Evolutionary conservation across 2,329 filamentous ascomycete genomes (phyloP), one percentile per base, ranked within the genome.

Genomic region (Colletotrichum sp.): DNA sequence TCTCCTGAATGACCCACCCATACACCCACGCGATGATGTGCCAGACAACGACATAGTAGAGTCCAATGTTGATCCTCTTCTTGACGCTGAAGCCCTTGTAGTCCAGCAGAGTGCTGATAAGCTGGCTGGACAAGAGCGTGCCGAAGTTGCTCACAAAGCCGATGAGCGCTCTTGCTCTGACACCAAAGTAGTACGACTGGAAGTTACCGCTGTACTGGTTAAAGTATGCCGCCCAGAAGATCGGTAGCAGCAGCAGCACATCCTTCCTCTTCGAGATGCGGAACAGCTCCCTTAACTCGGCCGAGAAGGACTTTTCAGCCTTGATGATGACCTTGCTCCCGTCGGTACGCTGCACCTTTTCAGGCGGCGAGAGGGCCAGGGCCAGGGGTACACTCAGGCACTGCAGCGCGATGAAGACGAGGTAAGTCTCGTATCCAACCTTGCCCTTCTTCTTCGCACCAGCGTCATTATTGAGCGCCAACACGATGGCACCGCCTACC

Each of bases 11-110:
- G 7, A 90, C 86, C 89, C 88, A 90, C 13, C 82, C 88, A 75
- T 90, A 90, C 4, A 86, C 81, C 88, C 89, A 91, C 2, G 88
- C 85, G 25, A 87, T 77, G 25, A 90, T 69, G 76, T 90, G 88
- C 73, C 84, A 76, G 13, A 83, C 77, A 6, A 88, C 80, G 7
- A 88, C 84, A 57, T 87, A 89, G 79, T 84, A 89, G 77, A 87
- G 90, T 30, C 84, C 85, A 34, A 80, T 75, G 1, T 81, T 83
- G 61, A 90, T 83, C 28, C 88, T 86, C 30, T 82, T 83, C 77
- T 86, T 87, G 30, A 86, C 82, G 0, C 71, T 39, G 79, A 78
- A 9, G 0, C 78, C 78, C 68, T 86, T 85, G 74, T 85, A 87
- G 76, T 89, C 88, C 6, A 89, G 82, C 48, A 87, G 82, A 28